Base-by-base conservation (phyloP, 371 early-diverging fungal species). In the Choanephora cucurbitarum region DNA sequence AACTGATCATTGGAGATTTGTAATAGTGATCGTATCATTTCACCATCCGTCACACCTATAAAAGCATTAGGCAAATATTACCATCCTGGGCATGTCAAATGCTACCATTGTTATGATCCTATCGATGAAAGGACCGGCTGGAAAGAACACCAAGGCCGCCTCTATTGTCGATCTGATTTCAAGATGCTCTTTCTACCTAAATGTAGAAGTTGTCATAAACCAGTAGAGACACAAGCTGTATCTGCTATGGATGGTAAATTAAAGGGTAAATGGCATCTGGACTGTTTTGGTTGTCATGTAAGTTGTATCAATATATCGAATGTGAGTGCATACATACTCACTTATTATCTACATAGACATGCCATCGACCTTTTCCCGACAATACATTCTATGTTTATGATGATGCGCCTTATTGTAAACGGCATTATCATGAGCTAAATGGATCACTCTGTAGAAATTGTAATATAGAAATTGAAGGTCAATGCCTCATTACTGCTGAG, bases 341-440 rank as follows among this genome's bases (percentile, higher is more conserved):
- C n/a, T n/a, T n/a, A n/a, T n/a, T n/a, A n/a, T n/a, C n/a, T n/a
- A n/a, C 24, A 56, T 33, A 80, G 69, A 84, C 77, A 0, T 93
- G 94, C 61, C 86, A 75, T 55, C 74, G 74, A 54, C 79, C 86
- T n/a, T 94, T 94, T 65, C 92, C 92, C 6, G 90, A 92, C 69
- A 91, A 88, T 62, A 90, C 88, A 24, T 94, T 94, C 62, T 94
- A 92, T 61, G 92, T 92, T 11, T 86, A 80, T 69, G 86, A 89
- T 1, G 84, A 87, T 65, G 74, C 80, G n/a, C 94, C 93, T 50
- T 89, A 89, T 58, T 94, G 94, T 69, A 78, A 82, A 51, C 77
- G 85, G 24, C 91, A 93, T 66, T 94, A 91, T 54, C 93, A 94
- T 58, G 84, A 85, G 69, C 60, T 87, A 46, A 92, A 91, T 65